Percentiles rank a stretch among this genome's conserved stretches.
phyloP scores from a whole-genome alignment of 345 rosid species.

The Citrus trifoliata region DNA sequence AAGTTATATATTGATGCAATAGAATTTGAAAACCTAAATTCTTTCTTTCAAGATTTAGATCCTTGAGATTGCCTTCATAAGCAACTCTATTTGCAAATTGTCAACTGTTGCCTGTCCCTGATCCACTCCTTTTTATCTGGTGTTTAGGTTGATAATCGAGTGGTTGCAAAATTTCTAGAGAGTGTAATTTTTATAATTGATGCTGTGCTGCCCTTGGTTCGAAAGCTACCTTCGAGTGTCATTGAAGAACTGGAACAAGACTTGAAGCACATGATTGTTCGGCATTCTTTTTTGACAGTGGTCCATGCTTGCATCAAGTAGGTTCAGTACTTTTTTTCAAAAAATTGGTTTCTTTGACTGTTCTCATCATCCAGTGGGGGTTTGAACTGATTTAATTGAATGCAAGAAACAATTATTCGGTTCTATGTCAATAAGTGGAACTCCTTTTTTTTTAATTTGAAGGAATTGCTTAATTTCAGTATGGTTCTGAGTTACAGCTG shows the following conservation, averaged over 20 bases:
- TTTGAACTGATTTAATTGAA: background rate
- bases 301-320: slow-evolving; percentile 99
- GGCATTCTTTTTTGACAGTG: slow-evolving; percentile 92
- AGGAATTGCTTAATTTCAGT: background rate
- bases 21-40: background rate
- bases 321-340: slow-evolving; percentile 15
- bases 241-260: slow-evolving; percentile 95
- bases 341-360: background rate
- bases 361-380: slow-evolving; percentile 1
- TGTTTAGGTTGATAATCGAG: slow-evolving; percentile 81
- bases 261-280: slow-evolving; percentile 91
- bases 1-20: background rate
- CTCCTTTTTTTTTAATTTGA: background rate
- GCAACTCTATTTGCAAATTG: background rate
- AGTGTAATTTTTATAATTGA: slow-evolving; percentile 89
- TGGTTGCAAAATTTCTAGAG: slow-evolving; percentile 84
- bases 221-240: slow-evolving; percentile 73
- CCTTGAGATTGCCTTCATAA: background rate
- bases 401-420: background rate
- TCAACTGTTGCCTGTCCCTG: background rate
- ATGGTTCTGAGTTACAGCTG: background rate
- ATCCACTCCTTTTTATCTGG: slow-evolving; percentile 17
- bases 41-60: background rate
- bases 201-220: slow-evolving; percentile 81
- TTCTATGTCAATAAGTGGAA: background rate